Percentiles rank a stretch among this genome's conserved stretches.
phyloP scores from a whole-genome alignment of 1,284 basidiomycete genomes.

The Ganoderma boninense region DNA sequence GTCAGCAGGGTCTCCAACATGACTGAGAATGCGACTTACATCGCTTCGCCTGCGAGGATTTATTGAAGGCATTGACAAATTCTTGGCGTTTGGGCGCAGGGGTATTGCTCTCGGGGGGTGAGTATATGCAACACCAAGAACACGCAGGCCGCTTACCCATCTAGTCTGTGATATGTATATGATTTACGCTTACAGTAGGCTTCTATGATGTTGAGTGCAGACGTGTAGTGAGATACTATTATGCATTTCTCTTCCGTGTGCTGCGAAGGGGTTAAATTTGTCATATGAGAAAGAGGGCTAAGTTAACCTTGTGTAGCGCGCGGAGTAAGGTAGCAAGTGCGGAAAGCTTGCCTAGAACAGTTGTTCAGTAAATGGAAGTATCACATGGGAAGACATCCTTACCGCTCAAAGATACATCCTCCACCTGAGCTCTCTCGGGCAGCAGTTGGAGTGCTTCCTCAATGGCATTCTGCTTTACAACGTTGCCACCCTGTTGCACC shows the following conservation, averaged over 20 bases:
- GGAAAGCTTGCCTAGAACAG: conserved; percentile 77
- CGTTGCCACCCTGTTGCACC: conserved; percentile 43
- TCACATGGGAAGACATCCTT: conserved; percentile 27
- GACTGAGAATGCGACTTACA: conserved; percentile 54
- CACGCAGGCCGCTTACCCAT: conserved; percentile 67
- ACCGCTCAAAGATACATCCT: conserved; percentile 85
- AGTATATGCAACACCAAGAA: neutral
- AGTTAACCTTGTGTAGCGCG: conserved; percentile 62
- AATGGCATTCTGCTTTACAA: conserved; percentile 58
- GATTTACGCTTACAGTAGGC: conserved; percentile 79
- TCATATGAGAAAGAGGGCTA: neutral
- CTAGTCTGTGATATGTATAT: conserved; percentile 88
- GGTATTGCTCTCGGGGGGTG: conserved; percentile 65
- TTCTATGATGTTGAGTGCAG: conserved; percentile 93
- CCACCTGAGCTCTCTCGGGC: conserved; percentile 67
- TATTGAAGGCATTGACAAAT: conserved; percentile 85
- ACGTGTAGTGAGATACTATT: conserved; percentile 90
- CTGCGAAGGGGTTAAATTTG: conserved; percentile 40
- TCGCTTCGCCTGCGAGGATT: conserved; percentile 68
- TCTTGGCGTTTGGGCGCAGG: conserved; percentile 84
- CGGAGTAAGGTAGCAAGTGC: conserved; percentile 81
- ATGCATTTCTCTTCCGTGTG: conserved; percentile 93
- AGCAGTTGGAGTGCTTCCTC: conserved; percentile 72
- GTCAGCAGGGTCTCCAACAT: neutral
- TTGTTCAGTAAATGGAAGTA: too few species aligned